A percentile compares a stretch with the other conserved stretches of the same genome.
Evolutionary conservation across 306 rosid genomes (phyloP).

Genomic region (Hippophae rhamnoides): DNA sequence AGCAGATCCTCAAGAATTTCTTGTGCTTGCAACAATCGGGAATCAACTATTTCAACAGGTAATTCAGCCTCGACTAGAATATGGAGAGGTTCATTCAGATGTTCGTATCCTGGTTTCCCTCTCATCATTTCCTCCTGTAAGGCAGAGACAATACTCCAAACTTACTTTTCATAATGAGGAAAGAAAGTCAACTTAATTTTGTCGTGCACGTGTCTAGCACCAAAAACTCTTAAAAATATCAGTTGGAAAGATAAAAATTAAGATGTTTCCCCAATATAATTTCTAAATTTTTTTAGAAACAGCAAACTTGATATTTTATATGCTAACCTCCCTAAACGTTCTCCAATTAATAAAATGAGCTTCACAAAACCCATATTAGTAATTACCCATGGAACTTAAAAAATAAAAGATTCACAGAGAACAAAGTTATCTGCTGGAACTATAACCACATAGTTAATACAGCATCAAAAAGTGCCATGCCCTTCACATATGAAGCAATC

Average conservation of each 20-base stretch:
- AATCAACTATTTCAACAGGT: conserved; percentile 79
- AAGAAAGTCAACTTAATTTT: background rate
- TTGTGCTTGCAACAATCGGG: conserved; percentile 70
- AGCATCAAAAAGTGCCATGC: background rate
- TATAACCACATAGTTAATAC: too few species aligned
- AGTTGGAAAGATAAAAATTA: too few species aligned
- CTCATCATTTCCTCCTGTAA: conserved; percentile 87
- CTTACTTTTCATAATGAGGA: background rate
- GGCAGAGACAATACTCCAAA: conserved; percentile 10
- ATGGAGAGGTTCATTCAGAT: conserved; percentile 88
- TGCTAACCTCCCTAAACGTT: too few species aligned
- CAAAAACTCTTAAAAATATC: too few species aligned
- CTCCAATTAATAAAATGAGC: too few species aligned
- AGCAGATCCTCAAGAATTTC: conserved; percentile 77
- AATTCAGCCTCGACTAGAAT: conserved; percentile 83
- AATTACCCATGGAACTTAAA: too few species aligned
- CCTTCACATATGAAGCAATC: background rate
- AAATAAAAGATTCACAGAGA: background rate
- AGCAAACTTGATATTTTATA: too few species aligned
- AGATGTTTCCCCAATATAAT: too few species aligned
- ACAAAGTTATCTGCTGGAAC: background rate
- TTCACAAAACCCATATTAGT: too few species aligned
- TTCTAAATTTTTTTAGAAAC: too few species aligned
- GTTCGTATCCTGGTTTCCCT: conserved; percentile 88
- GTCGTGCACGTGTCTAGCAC: too few species aligned